phyloP scores from a whole-genome alignment of 495 filamentous ascomycete species.

The Penicillium maclennaniae region DNA sequence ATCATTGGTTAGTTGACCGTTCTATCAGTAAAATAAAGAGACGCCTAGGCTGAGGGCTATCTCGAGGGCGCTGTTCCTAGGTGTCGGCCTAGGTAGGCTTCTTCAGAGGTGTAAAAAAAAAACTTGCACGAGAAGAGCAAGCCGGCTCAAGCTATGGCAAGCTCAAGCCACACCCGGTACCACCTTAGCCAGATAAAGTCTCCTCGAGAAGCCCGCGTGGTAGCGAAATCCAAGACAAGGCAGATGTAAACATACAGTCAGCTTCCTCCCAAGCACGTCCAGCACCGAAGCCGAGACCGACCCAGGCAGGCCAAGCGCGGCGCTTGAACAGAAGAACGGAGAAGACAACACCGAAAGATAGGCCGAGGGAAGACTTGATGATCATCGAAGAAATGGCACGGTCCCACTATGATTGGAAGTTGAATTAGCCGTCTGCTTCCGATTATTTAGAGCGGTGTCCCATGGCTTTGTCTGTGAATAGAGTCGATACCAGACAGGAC shows the following conservation, averaged over 20 bases:
- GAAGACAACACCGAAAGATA: constrained; percentile 96
- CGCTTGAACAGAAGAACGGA: constrained; percentile 97
- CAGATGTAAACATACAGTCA: constrained; percentile 44
- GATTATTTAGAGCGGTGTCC: background rate
- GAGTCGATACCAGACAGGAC: background rate
- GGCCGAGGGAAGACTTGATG: constrained; percentile 89
- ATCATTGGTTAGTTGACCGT: constrained; percentile 13
- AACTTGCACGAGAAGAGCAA: background rate
- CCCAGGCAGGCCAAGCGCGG: constrained; percentile 90
- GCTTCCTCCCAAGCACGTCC: constrained; percentile 92
- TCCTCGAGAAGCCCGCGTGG: background rate
- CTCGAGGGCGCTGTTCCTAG: background rate
- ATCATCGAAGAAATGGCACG: constrained; percentile 93
- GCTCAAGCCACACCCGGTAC: background rate
- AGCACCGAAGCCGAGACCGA: constrained; percentile 90
- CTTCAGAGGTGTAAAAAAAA: background rate
- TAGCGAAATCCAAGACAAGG: background rate
- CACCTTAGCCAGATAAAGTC: background rate
- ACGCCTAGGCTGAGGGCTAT: background rate
- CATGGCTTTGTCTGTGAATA: background rate
- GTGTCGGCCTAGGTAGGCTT: background rate
- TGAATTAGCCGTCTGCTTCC: constrained; percentile 19
- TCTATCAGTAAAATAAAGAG: background rate
- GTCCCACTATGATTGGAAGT: constrained; percentile 73
- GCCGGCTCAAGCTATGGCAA: background rate